phyloP scores from a whole-genome alignment of 2,329 filamentous ascomycete species.

The Botrytis porri region DNA sequence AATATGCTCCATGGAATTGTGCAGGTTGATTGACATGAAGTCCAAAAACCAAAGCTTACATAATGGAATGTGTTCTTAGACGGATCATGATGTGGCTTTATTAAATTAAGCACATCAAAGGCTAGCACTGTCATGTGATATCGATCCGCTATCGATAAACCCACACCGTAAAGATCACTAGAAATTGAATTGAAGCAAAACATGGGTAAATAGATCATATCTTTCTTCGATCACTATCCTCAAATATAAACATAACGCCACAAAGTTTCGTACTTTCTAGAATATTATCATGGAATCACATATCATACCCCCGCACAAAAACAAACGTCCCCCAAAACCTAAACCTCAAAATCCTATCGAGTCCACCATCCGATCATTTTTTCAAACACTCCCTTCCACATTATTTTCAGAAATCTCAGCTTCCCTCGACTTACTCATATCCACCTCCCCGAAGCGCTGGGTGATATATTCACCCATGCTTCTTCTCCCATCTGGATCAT shows the following conservation, averaged over 20 bases:
- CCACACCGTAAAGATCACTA: neutral
- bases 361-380: slow-evolving; percentile 41
- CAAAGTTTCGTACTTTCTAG: neutral
- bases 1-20: neutral
- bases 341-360: slow-evolving; percentile 42
- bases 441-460: slow-evolving; percentile 51
- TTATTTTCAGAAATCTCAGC: slow-evolving; percentile 24
- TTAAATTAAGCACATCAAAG: neutral
- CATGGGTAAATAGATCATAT: neutral
- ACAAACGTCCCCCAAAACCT: slow-evolving; percentile 30
- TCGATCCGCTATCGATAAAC: fast-evolving
- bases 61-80: neutral
- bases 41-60: neutral
- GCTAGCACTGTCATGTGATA: neutral
- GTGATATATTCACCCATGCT: slow-evolving; percentile 60
- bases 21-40: neutral
- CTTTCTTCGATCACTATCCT: neutral
- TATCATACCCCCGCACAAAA: neutral
- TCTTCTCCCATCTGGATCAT: slow-evolving; percentile 58
- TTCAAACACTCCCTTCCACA: slow-evolving; percentile 32
- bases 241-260: neutral
- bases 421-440: slow-evolving; percentile 23
- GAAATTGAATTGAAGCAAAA: neutral
- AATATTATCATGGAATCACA: neutral
- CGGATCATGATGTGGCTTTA: fast-evolving